phyloP scores from a whole-genome alignment of 495 filamentous ascomycete genomes.

The Viridothelium virens region DNA sequence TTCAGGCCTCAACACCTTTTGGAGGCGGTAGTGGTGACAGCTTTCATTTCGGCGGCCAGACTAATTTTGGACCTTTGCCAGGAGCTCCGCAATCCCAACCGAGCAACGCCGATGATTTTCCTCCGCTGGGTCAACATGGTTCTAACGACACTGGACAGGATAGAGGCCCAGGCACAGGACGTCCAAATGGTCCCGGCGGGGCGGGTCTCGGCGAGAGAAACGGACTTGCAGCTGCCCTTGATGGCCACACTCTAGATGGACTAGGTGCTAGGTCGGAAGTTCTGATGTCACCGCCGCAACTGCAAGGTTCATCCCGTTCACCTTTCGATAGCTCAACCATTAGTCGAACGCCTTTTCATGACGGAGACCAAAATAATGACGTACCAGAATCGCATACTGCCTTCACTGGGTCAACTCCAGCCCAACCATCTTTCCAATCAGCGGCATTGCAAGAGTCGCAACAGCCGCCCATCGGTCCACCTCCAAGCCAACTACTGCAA shows the following conservation, averaged over 20 bases:
- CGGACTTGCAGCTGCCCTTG: conserved; percentile 55
- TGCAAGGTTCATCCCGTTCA: conserved; percentile 15
- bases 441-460: conserved; percentile 14
- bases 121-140: conserved; percentile 64
- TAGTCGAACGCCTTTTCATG: conserved; percentile 1
- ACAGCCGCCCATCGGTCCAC: conserved; percentile 17
- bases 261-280: conserved; percentile 1
- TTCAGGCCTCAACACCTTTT: background rate
- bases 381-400: conserved; percentile 17
- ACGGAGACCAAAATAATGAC: background rate
- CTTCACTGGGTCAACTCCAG: conserved; percentile 6
- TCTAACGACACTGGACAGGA: conserved; percentile 66
- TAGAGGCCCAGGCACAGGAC: background rate
- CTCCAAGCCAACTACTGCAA: conserved; percentile 35
- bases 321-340: background rate
- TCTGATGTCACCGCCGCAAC: conserved; percentile 9
- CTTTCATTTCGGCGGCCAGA: conserved; percentile 5
- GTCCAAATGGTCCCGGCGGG: background rate
- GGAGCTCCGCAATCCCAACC: conserved; percentile 20
- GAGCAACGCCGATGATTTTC: conserved; percentile 60
- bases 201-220: conserved; percentile 42
- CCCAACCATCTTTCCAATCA: conserved; percentile 30
- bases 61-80: conserved; percentile 14
- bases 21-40: background rate
- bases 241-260: conserved; percentile 18